Evolutionary conservation across 1,284 basidiomycete genomes (phyloP), one percentile per base, ranked within the genome.

Genomic region (Trichosporon sp.): DNA sequence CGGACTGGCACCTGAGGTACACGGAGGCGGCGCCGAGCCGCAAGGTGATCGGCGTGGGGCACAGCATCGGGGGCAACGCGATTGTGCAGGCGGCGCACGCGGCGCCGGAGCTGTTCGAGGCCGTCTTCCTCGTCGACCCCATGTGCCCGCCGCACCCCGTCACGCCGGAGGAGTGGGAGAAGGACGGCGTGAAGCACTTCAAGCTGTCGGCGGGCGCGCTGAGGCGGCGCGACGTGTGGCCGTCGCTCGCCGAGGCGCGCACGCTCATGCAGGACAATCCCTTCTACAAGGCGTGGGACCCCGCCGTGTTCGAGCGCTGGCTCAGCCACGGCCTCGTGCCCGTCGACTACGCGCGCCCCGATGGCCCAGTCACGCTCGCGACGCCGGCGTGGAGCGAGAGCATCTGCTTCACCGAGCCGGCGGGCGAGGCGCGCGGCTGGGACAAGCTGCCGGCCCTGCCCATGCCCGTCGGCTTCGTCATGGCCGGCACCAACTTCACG

Each of bases 81-180:
- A 85, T 86, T 85, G 75, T 79, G 6, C 86, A 90, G 34, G 89
- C 89, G 1, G 89, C 90, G 4, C 73, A 89, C n/a, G 85, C 87
- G 15, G 82, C 85, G 66, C 92, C 93, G 0, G 83, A 84, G 1
- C 83, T 95, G 12, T 93, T 95, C 82, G 86, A 89, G 25, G 87
- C 87, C 0, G 82, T 96, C 34, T 84, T 93, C 58, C 86, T 95
- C 18, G 83, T 95, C 34, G 95, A 98, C 77, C 93, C 95, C 2
- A 80, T 80, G 74, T 73, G 75, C 38, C 65, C 69, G 29, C 64
- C 64, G 13, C 66, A 63, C 29, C 56, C 35, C 18, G 64, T 68
- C 2, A 35, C 66, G 63, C 44, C 35, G n/a, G 69, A 65, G 13
- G 25, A 21, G 2, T 66, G 62, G 62, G 27, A 29, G 23, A 25